Evolutionary conservation across 1,139 yeast genomes (phyloP).

Genomic region (Blastobotrys persicus): DNA sequence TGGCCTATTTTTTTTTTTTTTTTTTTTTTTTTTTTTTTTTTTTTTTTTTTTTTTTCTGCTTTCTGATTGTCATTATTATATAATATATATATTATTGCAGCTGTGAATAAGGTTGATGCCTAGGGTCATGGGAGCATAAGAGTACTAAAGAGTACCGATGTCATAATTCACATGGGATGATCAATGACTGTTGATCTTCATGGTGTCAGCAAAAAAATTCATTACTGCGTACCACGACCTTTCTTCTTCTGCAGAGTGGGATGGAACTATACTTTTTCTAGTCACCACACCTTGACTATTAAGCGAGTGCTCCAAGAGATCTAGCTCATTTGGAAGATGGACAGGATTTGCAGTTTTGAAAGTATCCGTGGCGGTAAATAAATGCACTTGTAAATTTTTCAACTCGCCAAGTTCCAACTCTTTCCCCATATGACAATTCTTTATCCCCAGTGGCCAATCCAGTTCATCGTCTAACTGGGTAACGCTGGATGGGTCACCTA

Average conservation of each 20-base stretch:
- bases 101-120: no score
- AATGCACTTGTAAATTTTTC: constrained; percentile 1
- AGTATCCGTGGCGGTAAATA: neutral
- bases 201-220: constrained; percentile 3
- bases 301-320: constrained; percentile 8
- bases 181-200: constrained; percentile 2
- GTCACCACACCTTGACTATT: constrained; percentile 10
- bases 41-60: no score
- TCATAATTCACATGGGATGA: no score
- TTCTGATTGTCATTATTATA: no score
- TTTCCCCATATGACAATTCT: neutral
- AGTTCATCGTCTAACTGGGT: constrained; percentile 7
- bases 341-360: neutral
- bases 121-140: neutral
- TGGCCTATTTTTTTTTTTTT: no score
- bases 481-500: constrained; percentile 2
- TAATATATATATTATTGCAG: no score
- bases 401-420: constrained; percentile 4
- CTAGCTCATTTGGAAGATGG: neutral
- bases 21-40: no score
- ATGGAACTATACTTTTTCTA: constrained; percentile 5
- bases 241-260: neutral
- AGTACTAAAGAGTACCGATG: neutral
- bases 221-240: neutral
- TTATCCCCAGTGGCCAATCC: constrained; percentile 11